Conservation (phyloP, 495 filamentous ascomycete species). For the Podospora anserina region DNA sequence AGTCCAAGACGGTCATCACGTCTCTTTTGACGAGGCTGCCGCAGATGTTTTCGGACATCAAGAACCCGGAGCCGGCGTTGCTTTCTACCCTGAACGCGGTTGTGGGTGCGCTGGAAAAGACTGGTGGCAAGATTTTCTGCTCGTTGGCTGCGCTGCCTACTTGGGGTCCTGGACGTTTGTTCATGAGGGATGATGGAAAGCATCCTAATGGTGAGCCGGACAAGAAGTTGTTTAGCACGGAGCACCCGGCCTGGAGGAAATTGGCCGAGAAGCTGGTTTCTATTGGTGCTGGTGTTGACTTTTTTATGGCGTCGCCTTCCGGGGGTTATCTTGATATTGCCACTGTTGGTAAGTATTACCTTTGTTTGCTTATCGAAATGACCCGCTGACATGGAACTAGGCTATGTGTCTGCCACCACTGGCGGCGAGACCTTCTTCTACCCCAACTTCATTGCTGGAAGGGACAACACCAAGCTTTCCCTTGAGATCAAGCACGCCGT, state of each 20-base stretch:
- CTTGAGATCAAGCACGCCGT: constrained; percentile 84
- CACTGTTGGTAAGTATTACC: constrained; percentile 69
- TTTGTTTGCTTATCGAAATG: not conserved
- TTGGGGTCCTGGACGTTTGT: constrained; percentile 80
- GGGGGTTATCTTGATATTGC: constrained; percentile 92
- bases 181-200: constrained; percentile 83
- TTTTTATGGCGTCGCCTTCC: constrained; percentile 87
- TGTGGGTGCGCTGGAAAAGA: constrained; percentile 72
- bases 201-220: constrained; percentile 83
- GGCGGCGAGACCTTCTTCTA: constrained; percentile 96
- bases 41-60: constrained; percentile 76
- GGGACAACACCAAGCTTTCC: constrained; percentile 79
- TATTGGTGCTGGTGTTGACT: constrained; percentile 81
- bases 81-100: constrained; percentile 80
- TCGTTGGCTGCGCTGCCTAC: constrained; percentile 80
- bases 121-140: constrained; percentile 91
- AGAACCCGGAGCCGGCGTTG: constrained; percentile 84
- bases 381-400: constrained; percentile 36
- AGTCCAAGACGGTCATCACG: constrained; percentile 83
- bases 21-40: constrained; percentile 78
- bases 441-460: constrained; percentile 85
- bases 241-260: constrained; percentile 81
- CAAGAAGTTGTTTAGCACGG: constrained; percentile 86
- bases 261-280: constrained; percentile 83
- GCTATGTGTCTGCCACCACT: constrained; percentile 70